Evolutionary conservation across 345 rosid genomes (phyloP).

Genomic region (Lepidium didymum): DNA sequence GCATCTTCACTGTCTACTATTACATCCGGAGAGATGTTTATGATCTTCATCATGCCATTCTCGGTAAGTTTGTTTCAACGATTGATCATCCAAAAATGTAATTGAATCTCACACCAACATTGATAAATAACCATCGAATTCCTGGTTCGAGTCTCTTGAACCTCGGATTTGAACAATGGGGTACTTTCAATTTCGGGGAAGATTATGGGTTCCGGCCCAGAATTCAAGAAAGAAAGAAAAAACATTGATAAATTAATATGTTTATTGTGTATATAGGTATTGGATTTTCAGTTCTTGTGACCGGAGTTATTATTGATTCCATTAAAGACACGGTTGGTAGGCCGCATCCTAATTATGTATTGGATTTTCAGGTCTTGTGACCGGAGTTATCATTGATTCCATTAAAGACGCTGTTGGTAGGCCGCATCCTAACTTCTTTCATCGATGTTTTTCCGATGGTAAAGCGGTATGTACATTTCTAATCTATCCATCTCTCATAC

Average conservation of each 20-base stretch:
- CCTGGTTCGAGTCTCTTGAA: too few species aligned
- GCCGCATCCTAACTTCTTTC: constrained; percentile 63
- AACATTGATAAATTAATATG: not conserved
- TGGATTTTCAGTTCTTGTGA: constrained; percentile 38
- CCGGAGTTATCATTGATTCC: constrained; percentile 59
- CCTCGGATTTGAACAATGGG: too few species aligned
- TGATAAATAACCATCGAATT: too few species aligned
- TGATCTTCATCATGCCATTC: constrained; percentile 55
- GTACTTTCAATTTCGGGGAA: too few species aligned
- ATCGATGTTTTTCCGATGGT: constrained; percentile 56
- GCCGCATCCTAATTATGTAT: constrained; percentile 60
- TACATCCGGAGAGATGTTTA: constrained; percentile 41
- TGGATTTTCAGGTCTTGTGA: constrained; percentile 38
- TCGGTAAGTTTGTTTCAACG: constrained; percentile 29
- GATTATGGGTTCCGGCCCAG: too few species aligned
- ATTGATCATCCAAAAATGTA: not conserved
- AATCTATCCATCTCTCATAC: not conserved
- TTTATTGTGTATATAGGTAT: constrained; percentile 33
- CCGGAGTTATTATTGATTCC: constrained; percentile 59
- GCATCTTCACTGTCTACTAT: constrained; percentile 36
- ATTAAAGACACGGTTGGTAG: constrained; percentile 59
- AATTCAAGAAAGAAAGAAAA: too few species aligned
- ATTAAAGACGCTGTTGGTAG: constrained; percentile 60
- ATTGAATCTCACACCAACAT: not conserved
- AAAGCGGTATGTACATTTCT: constrained; percentile 31